Base-by-base conservation (phyloP, 345 rosid species). In the Noccaea caerulescens region DNA sequence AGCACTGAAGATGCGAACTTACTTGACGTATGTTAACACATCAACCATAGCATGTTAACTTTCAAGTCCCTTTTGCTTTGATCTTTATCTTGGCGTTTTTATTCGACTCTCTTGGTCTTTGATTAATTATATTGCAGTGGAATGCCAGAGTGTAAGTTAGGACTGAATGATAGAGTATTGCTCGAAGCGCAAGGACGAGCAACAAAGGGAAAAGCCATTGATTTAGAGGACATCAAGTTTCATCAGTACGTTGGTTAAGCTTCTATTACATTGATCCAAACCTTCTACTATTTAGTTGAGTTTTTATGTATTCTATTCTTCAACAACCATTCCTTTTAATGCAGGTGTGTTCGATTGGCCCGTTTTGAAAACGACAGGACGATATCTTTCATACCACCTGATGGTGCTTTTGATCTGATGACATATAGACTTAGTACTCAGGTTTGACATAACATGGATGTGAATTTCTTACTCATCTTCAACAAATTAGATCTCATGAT, bases 81-180 rank as follows among this genome's bases (percentile, higher is more conserved):
- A 68, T 10, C 16, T 53, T 50, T 55, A 2, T 55, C 66, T 64
- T 69, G 20, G 32, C 1, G 18, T 66, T 49, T 66, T 68, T 3
- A 30, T 46, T 39, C 56, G 14, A 37, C 16, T 69, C 7, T 3
- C 33, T 50, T 58, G 43, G n/a, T 70, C 14, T 27, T 30, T 47
- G 27, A 46, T 37, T 39, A 20, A 37, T 38, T 25, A 25, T 76
- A 18, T 72, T 72, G 68, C 80, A 89, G 97, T 77, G 99, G 99
- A 71, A 94, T 91, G 97, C 97, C 97, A 3, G 97, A 91, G 82
- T 94, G 99, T 83, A 94, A 94, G 78, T 89, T 94, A 76, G 97
- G 99, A 51, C 84, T 91, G 61, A 94, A 94, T 73, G 99, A 91
- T 81, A 85, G 96, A 84, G 87, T 94, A 58, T 71, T 94, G 67